These are phyloP conservation scores for Helianthus tuberosus DNA, from an alignment of 129 eudicot genomes.

Conservation along the genomic window DNA sequence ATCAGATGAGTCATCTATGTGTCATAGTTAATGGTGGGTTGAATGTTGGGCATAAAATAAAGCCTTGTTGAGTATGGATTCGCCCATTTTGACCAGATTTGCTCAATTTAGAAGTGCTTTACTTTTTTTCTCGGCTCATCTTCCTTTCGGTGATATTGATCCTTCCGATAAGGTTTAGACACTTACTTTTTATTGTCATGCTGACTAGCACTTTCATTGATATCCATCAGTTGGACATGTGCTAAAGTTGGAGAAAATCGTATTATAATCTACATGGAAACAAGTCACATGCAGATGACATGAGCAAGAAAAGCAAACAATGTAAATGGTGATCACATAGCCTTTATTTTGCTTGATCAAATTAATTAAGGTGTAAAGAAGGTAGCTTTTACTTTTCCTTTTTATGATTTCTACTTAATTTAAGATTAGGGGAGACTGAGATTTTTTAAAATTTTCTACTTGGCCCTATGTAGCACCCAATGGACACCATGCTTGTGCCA, in stretches of 20 bases:
- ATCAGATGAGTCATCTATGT: slow-evolving; percentile 32
- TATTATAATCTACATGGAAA: slow-evolving; percentile 15
- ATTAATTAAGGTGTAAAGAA: slow-evolving; percentile 28
- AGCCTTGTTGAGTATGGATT: neutral
- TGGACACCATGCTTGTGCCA: neutral
- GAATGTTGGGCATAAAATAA: slow-evolving; percentile 15
- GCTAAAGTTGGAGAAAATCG: neutral
- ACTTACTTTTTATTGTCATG: slow-evolving; percentile 15
- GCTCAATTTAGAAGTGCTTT: neutral
- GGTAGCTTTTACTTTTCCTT: neutral
- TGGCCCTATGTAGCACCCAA: neutral
- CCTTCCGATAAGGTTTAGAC: neutral
- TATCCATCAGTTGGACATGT: slow-evolving; percentile 9
- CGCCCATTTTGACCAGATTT: slow-evolving; percentile 10
- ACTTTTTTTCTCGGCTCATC: neutral
- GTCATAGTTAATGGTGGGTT: slow-evolving; percentile 27
- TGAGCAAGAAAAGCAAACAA: slow-evolving; percentile 17
- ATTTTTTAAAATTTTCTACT: neutral
- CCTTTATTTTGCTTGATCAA: neutral
- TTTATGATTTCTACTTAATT: neutral
- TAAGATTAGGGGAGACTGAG: neutral
- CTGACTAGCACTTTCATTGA: neutral
- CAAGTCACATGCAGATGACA: slow-evolving; percentile 16
- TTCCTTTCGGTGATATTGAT: neutral
- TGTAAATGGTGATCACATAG: neutral